A percentile compares a stretch with the other conserved stretches of the same genome.
phyloP scores from a whole-genome alignment of 768 basidiomycete species.

The Leccinum sublutescens region DNA sequence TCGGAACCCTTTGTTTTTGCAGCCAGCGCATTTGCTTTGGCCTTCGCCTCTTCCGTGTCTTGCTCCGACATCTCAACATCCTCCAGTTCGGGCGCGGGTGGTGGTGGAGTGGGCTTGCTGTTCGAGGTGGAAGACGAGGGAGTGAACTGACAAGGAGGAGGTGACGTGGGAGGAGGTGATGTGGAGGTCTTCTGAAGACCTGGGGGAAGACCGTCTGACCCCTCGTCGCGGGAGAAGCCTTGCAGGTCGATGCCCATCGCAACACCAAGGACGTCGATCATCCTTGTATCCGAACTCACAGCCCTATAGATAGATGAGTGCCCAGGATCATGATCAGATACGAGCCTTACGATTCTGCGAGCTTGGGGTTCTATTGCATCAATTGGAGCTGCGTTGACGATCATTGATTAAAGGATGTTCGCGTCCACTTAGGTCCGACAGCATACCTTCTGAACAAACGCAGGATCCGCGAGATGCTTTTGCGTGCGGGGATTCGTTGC shows the following conservation, averaged over 20 bases:
- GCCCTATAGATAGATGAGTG: slow-evolving; percentile 37
- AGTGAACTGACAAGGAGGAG: slow-evolving; percentile 32
- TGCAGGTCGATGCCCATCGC: slow-evolving; percentile 93
- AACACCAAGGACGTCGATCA: slow-evolving; percentile 92
- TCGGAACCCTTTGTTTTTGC: slow-evolving; percentile 77
- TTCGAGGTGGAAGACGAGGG: slow-evolving; percentile 35
- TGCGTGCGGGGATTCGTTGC: slow-evolving; percentile 84
- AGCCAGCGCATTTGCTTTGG: slow-evolving; percentile 75
- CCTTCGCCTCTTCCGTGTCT: slow-evolving; percentile 66
- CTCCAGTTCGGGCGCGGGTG: slow-evolving; percentile 41
- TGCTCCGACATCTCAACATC: slow-evolving; percentile 67
- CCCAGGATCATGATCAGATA: neutral
- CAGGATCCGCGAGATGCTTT: slow-evolving; percentile 79
- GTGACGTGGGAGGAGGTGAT: slow-evolving; percentile 21
- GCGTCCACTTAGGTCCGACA: neutral
- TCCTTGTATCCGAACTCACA: slow-evolving; percentile 72
- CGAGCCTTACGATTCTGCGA: slow-evolving; percentile 54
- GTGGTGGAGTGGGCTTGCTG: slow-evolving; percentile 37
- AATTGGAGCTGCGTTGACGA: slow-evolving; percentile 47
- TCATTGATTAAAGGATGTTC: neutral
- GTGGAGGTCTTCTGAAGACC: slow-evolving; percentile 39
- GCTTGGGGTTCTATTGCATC: slow-evolving; percentile 65
- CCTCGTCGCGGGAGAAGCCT: slow-evolving; percentile 80
- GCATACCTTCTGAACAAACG: slow-evolving; percentile 69
- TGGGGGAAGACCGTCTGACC: slow-evolving; percentile 75